Evolutionary conservation across 257 asterid genomes (phyloP).

Genomic region (Fraxinus quadrangulata): DNA sequence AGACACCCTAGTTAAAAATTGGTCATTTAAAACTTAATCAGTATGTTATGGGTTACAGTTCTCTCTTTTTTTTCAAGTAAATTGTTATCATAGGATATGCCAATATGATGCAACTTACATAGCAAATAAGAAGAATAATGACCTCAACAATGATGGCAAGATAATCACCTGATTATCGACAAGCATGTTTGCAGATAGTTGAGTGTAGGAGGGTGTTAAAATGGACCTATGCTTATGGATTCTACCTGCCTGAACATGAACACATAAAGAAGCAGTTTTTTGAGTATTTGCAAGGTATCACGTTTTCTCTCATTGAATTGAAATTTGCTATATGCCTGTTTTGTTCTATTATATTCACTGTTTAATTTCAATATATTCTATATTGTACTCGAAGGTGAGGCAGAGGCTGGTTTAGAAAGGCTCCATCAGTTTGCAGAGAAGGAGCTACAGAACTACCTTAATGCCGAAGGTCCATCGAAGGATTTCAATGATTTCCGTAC

Average conservation of each 20-base stretch:
- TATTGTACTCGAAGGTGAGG: slow-evolving; percentile 66
- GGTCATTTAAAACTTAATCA: neutral
- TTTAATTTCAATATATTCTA: slow-evolving; percentile 17
- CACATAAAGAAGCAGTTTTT: slow-evolving; percentile 73
- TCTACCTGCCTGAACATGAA: slow-evolving; percentile 78
- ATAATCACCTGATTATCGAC: neutral
- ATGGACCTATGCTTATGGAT: slow-evolving; percentile 97
- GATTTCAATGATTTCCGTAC: slow-evolving; percentile 93
- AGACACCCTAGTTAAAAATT: neutral
- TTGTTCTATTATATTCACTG: neutral
- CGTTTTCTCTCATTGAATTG: slow-evolving; percentile 18
- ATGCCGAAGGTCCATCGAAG: slow-evolving; percentile 62
- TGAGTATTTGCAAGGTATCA: slow-evolving; percentile 93
- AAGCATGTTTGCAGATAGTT: slow-evolving; percentile 63
- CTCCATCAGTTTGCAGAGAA: slow-evolving; percentile 99
- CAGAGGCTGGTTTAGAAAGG: slow-evolving; percentile 97
- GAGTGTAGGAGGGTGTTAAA: slow-evolving; percentile 95
- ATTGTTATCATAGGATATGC: neutral
- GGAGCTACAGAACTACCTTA: slow-evolving; percentile 65
- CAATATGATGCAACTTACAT: neutral
- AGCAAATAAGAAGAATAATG: neutral
- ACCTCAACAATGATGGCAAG: neutral
- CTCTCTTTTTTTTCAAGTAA: neutral
- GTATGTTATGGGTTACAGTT: neutral
- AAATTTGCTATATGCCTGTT: slow-evolving; percentile 7